Percentiles rank a stretch among this genome's conserved stretches.
These are phyloP conservation scores for Cryptosporidium bovis DNA, from an alignment of 169 alveolate genomes.

Conservation along the genomic window DNA sequence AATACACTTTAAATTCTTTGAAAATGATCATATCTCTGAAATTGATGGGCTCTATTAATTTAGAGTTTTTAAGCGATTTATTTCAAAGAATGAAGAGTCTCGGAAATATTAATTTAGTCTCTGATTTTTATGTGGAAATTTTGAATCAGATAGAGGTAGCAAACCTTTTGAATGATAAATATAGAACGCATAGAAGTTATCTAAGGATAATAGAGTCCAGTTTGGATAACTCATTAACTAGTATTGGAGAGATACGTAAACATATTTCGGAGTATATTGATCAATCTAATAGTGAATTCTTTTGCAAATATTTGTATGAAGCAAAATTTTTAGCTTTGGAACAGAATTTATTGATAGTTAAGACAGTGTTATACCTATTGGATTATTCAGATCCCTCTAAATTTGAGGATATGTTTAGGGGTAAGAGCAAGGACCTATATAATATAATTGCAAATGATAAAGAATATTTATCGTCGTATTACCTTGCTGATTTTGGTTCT, in stretches of 20 bases:
- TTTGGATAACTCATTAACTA: not conserved
- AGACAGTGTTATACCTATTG: not conserved
- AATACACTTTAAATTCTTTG: not conserved
- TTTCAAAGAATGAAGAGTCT: not conserved
- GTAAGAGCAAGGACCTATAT: too few relatives aligned
- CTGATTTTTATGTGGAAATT: not conserved
- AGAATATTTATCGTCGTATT: too few relatives aligned
- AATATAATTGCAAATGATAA: too few relatives aligned
- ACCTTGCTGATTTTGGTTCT: too few relatives aligned
- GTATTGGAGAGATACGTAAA: not conserved
- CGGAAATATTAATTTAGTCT: not conserved
- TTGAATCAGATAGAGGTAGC: not conserved
- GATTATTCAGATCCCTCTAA: too few relatives aligned
- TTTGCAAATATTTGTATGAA: conserved; percentile 1
- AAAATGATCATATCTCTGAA: conserved; percentile 1
- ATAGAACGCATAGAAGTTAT: not conserved
- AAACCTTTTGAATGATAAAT: not conserved
- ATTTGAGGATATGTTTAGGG: too few relatives aligned
- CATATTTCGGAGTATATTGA: not conserved
- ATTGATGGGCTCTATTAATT: not conserved
- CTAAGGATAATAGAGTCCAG: not conserved
- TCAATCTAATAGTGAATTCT: not conserved
- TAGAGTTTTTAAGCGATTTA: not conserved
- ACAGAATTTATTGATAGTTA: not conserved
- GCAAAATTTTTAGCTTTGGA: not conserved